phyloP scores from a whole-genome alignment of 2,329 filamentous ascomycete genomes.

The Cladosporium halotolerans region DNA sequence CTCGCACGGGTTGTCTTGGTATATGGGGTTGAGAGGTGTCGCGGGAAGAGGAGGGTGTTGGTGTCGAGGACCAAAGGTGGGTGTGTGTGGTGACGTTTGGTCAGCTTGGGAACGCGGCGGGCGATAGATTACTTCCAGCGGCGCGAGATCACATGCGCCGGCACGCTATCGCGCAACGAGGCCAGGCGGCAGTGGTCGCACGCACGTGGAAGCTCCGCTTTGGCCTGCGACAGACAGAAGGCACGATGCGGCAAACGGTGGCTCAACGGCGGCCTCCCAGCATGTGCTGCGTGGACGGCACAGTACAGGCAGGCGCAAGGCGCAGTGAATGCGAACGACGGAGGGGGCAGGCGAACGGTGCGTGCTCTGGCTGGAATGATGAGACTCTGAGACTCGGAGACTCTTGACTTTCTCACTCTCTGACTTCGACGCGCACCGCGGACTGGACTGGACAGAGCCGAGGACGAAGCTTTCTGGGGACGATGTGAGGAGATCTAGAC shows the following conservation, averaged over 20 bases:
- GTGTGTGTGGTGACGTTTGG: slow-evolving; percentile 4
- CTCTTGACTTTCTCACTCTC: too few species aligned
- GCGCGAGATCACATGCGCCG: slow-evolving; percentile 11
- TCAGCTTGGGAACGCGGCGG: not conserved
- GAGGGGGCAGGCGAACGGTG: too few species aligned
- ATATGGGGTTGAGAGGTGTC: not conserved
- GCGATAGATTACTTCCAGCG: slow-evolving; percentile 6
- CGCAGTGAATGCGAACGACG: too few species aligned
- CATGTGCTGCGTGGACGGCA: too few species aligned
- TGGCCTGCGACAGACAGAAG: not conserved
- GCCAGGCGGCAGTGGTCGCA: not conserved
- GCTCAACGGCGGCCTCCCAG: not conserved
- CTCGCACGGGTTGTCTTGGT: not conserved
- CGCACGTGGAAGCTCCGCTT: not conserved
- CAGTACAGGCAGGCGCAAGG: too few species aligned
- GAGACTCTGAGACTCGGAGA: too few species aligned
- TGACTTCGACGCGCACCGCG: too few species aligned
- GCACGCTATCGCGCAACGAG: slow-evolving; percentile 7
- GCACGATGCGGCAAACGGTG: not conserved
- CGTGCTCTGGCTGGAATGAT: too few species aligned
- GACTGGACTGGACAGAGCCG: not conserved
- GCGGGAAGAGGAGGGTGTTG: not conserved
- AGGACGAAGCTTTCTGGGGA: not conserved
- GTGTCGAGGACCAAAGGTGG: not conserved
- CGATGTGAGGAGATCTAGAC: not conserved